Percentiles rank a stretch among this genome's conserved stretches.
These are phyloP conservation scores for Xerocomellus intermedius DNA, from an alignment of 768 basidiomycete species.

Conservation along the genomic window DNA sequence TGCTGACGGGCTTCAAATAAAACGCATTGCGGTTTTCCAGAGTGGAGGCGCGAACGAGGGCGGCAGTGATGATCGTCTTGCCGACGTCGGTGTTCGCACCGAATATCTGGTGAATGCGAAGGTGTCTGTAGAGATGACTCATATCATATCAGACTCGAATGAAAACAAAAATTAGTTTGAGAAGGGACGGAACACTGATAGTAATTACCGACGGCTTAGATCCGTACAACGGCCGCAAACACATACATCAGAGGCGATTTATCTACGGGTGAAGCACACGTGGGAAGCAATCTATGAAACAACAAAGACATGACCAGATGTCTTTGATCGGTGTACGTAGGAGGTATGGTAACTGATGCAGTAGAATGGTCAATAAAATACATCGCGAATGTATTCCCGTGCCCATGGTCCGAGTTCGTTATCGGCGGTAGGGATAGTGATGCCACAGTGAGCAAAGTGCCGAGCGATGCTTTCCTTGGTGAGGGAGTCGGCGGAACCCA, in stretches of 20 bases:
- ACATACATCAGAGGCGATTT: slow-evolving; percentile 1
- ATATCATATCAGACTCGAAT: slow-evolving; percentile 37
- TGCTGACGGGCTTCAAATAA: slow-evolving; percentile 91
- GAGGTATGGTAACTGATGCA: slow-evolving; percentile 14
- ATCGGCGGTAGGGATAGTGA: slow-evolving; percentile 36
- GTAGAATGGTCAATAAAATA: slow-evolving; percentile 22
- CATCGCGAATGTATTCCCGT: slow-evolving; percentile 33
- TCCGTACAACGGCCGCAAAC: slow-evolving; percentile 21
- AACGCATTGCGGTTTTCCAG: slow-evolving; percentile 49
- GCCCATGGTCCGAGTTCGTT: slow-evolving; percentile 41
- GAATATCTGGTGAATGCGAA: slow-evolving; percentile 88
- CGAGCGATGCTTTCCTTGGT: slow-evolving; percentile 36
- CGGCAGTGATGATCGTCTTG: slow-evolving; percentile 87
- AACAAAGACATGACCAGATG: slow-evolving; percentile 29
- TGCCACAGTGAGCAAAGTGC: slow-evolving; percentile 44
- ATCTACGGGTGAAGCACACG: slow-evolving; percentile 3
- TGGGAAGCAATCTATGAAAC: slow-evolving; percentile 11
- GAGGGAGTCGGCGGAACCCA: slow-evolving; percentile 29
- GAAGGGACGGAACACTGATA: not conserved
- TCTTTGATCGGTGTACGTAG: slow-evolving; percentile 18
- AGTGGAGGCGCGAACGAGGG: slow-evolving; percentile 78
- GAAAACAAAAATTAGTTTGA: not conserved
- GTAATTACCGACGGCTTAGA: slow-evolving; percentile 6
- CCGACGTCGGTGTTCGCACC: slow-evolving; percentile 97
- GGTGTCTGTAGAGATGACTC: slow-evolving; percentile 81